Evolutionary conservation across 2,329 filamentous ascomycete genomes (phyloP).

Genomic region (Leptographium lundbergii): DNA sequence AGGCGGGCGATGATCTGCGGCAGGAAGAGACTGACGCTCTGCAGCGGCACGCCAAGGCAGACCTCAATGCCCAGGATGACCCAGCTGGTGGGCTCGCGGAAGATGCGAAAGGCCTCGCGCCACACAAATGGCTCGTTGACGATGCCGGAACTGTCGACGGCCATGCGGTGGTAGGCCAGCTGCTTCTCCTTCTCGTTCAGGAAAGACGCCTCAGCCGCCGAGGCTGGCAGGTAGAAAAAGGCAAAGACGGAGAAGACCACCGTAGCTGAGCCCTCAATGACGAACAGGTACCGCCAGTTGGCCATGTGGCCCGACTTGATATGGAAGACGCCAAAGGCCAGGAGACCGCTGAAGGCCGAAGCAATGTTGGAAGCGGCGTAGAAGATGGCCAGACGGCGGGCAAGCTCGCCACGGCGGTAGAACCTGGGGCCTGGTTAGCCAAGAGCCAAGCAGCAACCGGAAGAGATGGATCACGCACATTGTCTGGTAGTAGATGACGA

Average conservation of each 20-base stretch:
- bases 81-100: conserved; percentile 35
- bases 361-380: conserved; percentile 13
- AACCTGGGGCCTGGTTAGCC: conserved; percentile 31
- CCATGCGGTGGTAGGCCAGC: conserved; percentile 61
- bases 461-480: conserved; percentile 29
- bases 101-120: conserved; percentile 36
- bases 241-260: conserved; percentile 51
- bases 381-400: conserved; percentile 57
- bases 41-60: conserved; percentile 46
- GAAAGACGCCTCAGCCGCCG: conserved; percentile 47
- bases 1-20: conserved; percentile 14
- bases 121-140: conserved; percentile 41
- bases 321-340: conserved; percentile 34
- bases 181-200: conserved; percentile 52
- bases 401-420: conserved; percentile 59
- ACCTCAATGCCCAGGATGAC: conserved; percentile 41
- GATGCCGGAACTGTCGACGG: conserved; percentile 57
- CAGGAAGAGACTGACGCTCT: conserved; percentile 28
- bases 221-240: conserved; percentile 55
- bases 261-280: conserved; percentile 44
- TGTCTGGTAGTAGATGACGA: conserved; percentile 35
- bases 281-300: conserved; percentile 37
- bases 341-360: conserved; percentile 12
- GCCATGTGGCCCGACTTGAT: conserved; percentile 25
- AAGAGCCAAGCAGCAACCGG: background rate